Evolutionary conservation across 192 early-diverging fungal genomes (phyloP), one percentile per base, ranked within the genome.

Genomic region (Thamnidium elegans): DNA sequence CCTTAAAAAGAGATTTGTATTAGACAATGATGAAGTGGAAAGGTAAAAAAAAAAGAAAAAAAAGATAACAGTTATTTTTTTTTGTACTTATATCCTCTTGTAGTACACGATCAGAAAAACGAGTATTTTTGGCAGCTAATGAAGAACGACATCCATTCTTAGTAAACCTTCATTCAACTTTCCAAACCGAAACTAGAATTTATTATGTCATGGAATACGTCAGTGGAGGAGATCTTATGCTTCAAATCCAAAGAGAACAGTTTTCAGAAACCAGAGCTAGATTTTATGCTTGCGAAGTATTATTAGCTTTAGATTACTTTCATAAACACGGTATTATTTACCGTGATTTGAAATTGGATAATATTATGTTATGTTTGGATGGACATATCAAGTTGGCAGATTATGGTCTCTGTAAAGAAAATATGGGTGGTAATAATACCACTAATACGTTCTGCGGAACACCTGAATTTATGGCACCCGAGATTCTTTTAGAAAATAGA

Each of bases 181-280:
- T 97, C 81, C 94, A 97, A 73, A 94, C 93, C 0, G 89, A 94
- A 60, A 92, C 90, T 50, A 78, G 95, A 51, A 86, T 99, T 39
- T 99, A 96, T 78, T 98, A 96, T 80, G 95, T 96, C 13, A 97
- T 96, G 93, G 97, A 99, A 67, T 99, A 94, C 81, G 90, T 97
- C 31, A 87, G 86, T 31, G 97, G 97, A 59, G 97, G 97, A 46
- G 97, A 99, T 76, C 71, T 99, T 68, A 98, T 99, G 94, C 89
- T 95, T 82, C 96, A 98, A 69, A 95, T 99, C 51, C 96, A 98
- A 70, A 87, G 90, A 54, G 82, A 86, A 51, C 89, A 89, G 59
- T 98, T 99, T 67, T 88, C 92, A 44, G 92, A 94, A 76, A 79
- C 87, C 17, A 84, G 91, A 48, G 95, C 97, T 45, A 68, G 70